phyloP scores from a whole-genome alignment of 2,329 filamentous ascomycete genomes.

The Venturia asperata region DNA sequence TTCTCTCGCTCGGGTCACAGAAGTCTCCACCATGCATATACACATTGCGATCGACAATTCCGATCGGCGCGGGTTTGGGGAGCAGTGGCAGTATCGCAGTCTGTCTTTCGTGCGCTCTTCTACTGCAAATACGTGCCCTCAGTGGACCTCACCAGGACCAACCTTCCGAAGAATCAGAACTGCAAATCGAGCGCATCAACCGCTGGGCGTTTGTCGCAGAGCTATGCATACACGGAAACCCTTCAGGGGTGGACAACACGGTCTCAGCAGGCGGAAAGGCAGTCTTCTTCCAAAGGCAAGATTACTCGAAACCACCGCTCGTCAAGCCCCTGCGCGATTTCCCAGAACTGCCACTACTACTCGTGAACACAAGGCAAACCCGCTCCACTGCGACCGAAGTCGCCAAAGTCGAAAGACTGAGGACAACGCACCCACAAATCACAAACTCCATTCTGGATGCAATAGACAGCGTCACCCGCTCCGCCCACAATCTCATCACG shows the following conservation, averaged over 20 bases:
- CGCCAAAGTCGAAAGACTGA: slow-evolving; percentile 71
- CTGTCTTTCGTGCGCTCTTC: slow-evolving; percentile 74
- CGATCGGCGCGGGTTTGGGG: slow-evolving; percentile 82
- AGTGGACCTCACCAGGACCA: slow-evolving; percentile 90
- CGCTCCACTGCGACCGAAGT: slow-evolving; percentile 84
- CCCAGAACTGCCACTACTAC: slow-evolving; percentile 79
- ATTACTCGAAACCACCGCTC: slow-evolving; percentile 68
- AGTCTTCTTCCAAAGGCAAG: slow-evolving; percentile 76
- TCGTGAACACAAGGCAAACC: slow-evolving; percentile 82
- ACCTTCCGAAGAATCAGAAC: slow-evolving; percentile 73
- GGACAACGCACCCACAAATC: slow-evolving; percentile 64
- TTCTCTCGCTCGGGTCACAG: slow-evolving; percentile 75
- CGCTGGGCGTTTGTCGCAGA: slow-evolving; percentile 96
- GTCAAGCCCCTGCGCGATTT: slow-evolving; percentile 78
- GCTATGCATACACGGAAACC: slow-evolving; percentile 95
- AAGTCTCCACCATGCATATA: slow-evolving; percentile 78
- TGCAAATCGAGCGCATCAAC: slow-evolving; percentile 93
- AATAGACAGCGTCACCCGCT: slow-evolving; percentile 66
- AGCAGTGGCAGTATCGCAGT: slow-evolving; percentile 93
- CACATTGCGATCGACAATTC: slow-evolving; percentile 86
- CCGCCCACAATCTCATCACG: slow-evolving; percentile 49
- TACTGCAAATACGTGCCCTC: slow-evolving; percentile 81
- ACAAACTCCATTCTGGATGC: slow-evolving; percentile 75
- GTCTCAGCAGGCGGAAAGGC: slow-evolving; percentile 91
- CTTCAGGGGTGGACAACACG: slow-evolving; percentile 94